Percentiles rank a stretch among this genome's conserved stretches.
These are phyloP conservation scores for Hawksworthiomyces lignivorus DNA, from an alignment of 2,329 filamentous ascomycete genomes.

Conservation along the genomic window DNA sequence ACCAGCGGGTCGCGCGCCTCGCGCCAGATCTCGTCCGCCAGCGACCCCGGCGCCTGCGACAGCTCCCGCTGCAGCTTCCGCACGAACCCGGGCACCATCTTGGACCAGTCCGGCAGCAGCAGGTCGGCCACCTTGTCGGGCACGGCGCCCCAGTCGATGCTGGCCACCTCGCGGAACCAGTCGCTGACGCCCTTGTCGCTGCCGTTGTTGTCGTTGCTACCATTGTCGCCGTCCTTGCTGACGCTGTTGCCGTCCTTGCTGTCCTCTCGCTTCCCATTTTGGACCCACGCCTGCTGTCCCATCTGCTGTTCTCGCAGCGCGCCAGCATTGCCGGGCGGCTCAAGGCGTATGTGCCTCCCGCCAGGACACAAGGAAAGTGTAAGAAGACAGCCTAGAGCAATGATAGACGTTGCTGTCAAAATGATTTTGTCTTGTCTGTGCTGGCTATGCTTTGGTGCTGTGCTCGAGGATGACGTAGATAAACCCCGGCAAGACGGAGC, in stretches of 20 bases:
- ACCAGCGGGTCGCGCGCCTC: conserved; percentile 77
- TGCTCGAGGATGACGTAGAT: no score
- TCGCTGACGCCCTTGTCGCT: conserved; percentile 40
- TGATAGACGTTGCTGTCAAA: conserved; percentile 1
- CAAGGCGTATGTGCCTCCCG: conserved; percentile 6
- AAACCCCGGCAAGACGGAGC: no score
- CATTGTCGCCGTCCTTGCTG: conserved; percentile 40
- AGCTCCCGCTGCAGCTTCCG: conserved; percentile 81
- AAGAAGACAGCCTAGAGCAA: conserved; percentile 3
- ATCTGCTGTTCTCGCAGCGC: not conserved
- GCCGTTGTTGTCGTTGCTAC: conserved; percentile 41
- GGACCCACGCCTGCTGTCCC: conserved; percentile 2
- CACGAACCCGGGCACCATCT: conserved; percentile 64
- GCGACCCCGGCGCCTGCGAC: conserved; percentile 76
- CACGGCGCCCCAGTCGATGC: conserved; percentile 47
- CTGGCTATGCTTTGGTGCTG: no score
- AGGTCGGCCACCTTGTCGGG: conserved; percentile 57
- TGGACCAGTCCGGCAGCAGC: conserved; percentile 78
- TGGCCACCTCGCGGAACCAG: conserved; percentile 43
- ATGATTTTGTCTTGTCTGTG: no score
- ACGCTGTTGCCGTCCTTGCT: not conserved
- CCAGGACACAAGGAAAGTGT: conserved; percentile 1
- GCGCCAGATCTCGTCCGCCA: conserved; percentile 88
- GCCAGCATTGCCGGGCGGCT: not conserved
- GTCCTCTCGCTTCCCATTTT: not conserved